These are phyloP conservation scores for Hyphodiscus hymeniophilus DNA, from an alignment of 495 filamentous ascomycete genomes.

Conservation along the genomic window DNA sequence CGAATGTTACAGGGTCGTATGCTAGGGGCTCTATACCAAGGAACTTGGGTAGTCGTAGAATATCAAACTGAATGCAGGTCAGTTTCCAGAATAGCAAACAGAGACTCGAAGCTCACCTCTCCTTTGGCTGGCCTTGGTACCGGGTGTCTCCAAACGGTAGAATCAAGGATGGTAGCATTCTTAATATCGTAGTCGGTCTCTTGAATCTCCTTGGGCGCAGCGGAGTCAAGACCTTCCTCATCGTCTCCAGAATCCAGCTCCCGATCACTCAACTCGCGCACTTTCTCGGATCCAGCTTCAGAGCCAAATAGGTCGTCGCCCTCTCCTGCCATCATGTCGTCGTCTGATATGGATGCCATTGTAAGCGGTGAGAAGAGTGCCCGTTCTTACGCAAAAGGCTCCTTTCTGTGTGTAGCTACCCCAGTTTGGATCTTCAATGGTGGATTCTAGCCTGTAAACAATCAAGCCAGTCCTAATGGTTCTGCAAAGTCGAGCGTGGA, in stretches of 20 bases:
- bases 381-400: too few species aligned
- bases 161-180: slow-evolving; percentile 48
- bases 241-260: slow-evolving; percentile 80
- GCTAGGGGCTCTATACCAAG: slow-evolving; percentile 65
- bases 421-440: too few species aligned
- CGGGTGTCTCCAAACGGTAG: slow-evolving; percentile 54
- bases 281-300: slow-evolving; percentile 22
- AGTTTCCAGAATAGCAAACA: background rate
- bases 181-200: slow-evolving; percentile 33
- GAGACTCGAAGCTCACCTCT: slow-evolving; percentile 32
- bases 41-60: slow-evolving; percentile 72
- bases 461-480: too few species aligned
- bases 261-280: slow-evolving; percentile 48
- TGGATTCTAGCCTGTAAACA: too few species aligned
- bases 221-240: slow-evolving; percentile 31
- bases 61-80: slow-evolving; percentile 50
- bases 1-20: slow-evolving; percentile 66
- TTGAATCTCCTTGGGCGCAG: slow-evolving; percentile 33
- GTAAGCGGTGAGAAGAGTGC: background rate
- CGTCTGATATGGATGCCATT: slow-evolving; percentile 44
- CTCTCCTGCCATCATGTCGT: slow-evolving; percentile 30
- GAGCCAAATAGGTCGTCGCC: slow-evolving; percentile 63
- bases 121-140: slow-evolving; percentile 66
- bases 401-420: too few species aligned
- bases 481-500: too few species aligned